A percentile compares a stretch with the other conserved stretches of the same genome.
Conservation (phyloP, 2,329 filamentous ascomycete species). For the Ophiostoma sp. region DNA sequence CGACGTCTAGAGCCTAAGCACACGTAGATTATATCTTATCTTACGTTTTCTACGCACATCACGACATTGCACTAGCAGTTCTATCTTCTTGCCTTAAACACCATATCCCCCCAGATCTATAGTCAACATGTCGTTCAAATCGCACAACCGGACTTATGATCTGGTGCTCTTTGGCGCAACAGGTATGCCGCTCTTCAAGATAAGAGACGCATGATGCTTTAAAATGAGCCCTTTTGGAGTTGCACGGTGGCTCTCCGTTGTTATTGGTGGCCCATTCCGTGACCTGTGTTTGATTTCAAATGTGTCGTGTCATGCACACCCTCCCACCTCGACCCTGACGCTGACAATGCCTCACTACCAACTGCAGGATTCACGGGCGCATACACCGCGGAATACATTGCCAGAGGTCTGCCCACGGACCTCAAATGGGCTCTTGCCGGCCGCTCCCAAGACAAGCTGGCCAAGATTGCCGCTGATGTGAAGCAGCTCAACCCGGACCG, state of each 20-base stretch:
- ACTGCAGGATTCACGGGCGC: constrained; percentile 77
- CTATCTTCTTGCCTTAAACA: not conserved
- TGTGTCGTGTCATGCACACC: not conserved
- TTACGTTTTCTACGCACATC: not conserved
- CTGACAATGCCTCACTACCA: not conserved
- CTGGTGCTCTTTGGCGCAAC: constrained; percentile 54
- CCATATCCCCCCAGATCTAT: not conserved
- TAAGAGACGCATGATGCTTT: too few species aligned
- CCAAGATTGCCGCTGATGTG: constrained; percentile 61
- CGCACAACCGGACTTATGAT: constrained; percentile 52
- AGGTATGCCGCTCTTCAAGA: constrained; percentile 36
- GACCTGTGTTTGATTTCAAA: not conserved
- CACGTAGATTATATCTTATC: not conserved
- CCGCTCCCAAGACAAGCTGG: constrained; percentile 70
- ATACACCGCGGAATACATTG: constrained; percentile 69
- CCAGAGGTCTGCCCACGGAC: constrained; percentile 63
- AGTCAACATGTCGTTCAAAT: constrained; percentile 23
- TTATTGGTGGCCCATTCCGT: too few species aligned
- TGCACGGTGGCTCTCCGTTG: too few species aligned
- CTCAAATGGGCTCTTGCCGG: constrained; percentile 86
- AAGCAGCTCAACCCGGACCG: constrained; percentile 64
- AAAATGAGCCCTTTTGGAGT: too few species aligned
- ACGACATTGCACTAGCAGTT: not conserved
- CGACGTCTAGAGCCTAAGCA: not conserved
- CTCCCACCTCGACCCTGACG: not conserved